Conservation (phyloP, 176 grass and related monocot genomes). For the Calamus simplicifolius region DNA sequence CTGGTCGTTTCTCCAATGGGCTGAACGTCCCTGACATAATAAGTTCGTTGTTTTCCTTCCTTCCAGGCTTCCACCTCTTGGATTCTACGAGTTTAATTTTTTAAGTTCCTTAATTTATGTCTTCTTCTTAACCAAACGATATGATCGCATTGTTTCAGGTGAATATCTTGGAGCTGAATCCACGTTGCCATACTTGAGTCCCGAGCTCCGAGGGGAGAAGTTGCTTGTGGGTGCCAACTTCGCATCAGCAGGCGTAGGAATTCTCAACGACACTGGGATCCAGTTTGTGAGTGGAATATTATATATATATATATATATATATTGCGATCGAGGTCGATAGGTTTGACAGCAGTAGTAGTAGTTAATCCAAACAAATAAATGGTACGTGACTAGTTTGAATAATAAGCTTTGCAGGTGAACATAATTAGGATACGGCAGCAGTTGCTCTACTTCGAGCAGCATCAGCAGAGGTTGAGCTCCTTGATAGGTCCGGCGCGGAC, state of each 20-base stretch:
- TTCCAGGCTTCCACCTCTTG: too few relatives aligned
- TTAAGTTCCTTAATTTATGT: too few relatives aligned
- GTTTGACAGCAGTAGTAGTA: too few relatives aligned
- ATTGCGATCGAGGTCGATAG: too few relatives aligned
- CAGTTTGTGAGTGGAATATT: constrained; percentile 66
- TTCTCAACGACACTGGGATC: constrained; percentile 87
- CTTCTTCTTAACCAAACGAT: too few relatives aligned
- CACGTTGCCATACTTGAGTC: constrained; percentile 71
- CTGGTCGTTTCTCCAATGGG: constrained; percentile 76
- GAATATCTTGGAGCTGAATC: constrained; percentile 62
- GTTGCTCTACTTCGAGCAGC: constrained; percentile 66
- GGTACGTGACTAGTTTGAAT: too few relatives aligned
- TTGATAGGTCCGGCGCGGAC: constrained; percentile 31
- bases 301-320: too few relatives aligned
- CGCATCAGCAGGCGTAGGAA: constrained; percentile 84
- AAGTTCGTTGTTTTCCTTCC: constrained; percentile 45
- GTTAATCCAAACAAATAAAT: too few relatives aligned
- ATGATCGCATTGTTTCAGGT: constrained; percentile 25
- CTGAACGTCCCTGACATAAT: constrained; percentile 80
- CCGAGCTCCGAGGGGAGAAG: constrained; percentile 57
- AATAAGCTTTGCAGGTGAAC: constrained; percentile 37
- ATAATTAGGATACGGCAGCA: constrained; percentile 78
- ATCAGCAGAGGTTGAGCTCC: constrained; percentile 49
- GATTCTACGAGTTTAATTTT: too few relatives aligned
- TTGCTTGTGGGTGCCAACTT: constrained; percentile 90